These are phyloP conservation scores for Artemisia annua DNA, from an alignment of 129 eudicot genomes.

Conservation along the genomic window DNA sequence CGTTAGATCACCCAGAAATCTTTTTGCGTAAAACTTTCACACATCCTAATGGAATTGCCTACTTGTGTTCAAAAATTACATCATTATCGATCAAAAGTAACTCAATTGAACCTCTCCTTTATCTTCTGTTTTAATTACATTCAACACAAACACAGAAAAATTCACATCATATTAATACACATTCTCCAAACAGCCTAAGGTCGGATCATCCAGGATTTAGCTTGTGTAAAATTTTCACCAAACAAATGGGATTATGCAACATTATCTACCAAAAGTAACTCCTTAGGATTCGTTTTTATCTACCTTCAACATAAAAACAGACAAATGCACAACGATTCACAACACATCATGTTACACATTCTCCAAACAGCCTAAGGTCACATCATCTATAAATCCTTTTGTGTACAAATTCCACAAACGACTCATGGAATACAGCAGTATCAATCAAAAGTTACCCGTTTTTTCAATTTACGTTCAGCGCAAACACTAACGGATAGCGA, in stretches of 20 bases:
- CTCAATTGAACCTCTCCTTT: background rate
- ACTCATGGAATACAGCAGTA: background rate
- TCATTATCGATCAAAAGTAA: background rate
- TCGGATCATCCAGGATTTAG: conserved; percentile 1
- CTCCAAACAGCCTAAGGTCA: background rate
- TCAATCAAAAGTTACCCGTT: background rate
- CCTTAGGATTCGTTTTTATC: background rate
- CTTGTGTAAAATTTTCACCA: background rate
- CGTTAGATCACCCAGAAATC: background rate
- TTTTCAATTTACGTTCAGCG: background rate
- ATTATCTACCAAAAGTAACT: background rate
- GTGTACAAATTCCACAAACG: background rate
- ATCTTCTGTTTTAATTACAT: background rate
- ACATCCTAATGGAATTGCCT: background rate
- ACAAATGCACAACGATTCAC: background rate
- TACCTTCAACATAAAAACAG: background rate
- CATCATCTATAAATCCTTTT: background rate
- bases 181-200: background rate
- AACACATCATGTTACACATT: background rate
- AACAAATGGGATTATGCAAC: background rate
- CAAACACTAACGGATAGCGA: background rate
- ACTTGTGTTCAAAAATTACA: background rate
- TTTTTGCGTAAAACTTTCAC: background rate
- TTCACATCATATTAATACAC: too few relatives aligned
- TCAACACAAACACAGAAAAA: background rate